Evolutionary conservation across 2,329 filamentous ascomycete genomes (phyloP).

Genomic region (Aspergillus vadensis): DNA sequence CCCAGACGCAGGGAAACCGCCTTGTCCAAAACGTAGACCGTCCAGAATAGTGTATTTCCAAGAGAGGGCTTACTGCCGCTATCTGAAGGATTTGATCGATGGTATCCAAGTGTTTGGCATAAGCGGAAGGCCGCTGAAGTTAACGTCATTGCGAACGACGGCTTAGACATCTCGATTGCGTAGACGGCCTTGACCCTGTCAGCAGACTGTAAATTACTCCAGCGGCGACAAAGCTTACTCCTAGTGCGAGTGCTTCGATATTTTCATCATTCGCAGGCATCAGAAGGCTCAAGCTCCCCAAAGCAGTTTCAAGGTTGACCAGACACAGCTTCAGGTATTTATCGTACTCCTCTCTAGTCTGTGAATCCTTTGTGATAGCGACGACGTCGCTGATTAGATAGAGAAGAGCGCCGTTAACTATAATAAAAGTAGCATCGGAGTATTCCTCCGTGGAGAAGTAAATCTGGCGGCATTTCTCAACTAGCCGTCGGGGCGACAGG

Average conservation of each 20-base stretch:
- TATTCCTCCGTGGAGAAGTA: conserved; percentile 49
- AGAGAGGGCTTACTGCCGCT: conserved; percentile 30
- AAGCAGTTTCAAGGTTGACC: conserved; percentile 48
- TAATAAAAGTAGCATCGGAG: conserved; percentile 42
- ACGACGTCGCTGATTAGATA: conserved; percentile 41
- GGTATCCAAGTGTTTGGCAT: conserved; percentile 65
- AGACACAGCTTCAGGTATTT: conserved; percentile 41
- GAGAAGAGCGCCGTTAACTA: conserved; percentile 43
- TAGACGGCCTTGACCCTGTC: conserved; percentile 55
- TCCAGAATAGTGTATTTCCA: conserved; percentile 56
- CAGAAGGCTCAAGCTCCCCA: conserved; percentile 57
- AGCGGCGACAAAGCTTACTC: conserved; percentile 45
- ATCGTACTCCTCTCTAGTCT: conserved; percentile 29
- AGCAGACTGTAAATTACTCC: not conserved
- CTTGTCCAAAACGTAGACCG: conserved; percentile 61
- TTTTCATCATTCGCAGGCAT: conserved; percentile 59
- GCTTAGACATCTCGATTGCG: conserved; percentile 63
- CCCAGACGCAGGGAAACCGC: conserved; percentile 62
- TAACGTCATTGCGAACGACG: conserved; percentile 66
- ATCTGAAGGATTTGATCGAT: conserved; percentile 41
- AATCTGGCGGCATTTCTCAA: conserved; percentile 44
- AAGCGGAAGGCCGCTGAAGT: conserved; percentile 61
- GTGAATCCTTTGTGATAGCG: conserved; percentile 21
- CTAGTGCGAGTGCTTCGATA: conserved; percentile 61
- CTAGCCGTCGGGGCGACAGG: conserved; percentile 36